These are phyloP conservation scores for Starmerella bombi DNA, from an alignment of 805 yeast species.

Conservation along the genomic window DNA sequence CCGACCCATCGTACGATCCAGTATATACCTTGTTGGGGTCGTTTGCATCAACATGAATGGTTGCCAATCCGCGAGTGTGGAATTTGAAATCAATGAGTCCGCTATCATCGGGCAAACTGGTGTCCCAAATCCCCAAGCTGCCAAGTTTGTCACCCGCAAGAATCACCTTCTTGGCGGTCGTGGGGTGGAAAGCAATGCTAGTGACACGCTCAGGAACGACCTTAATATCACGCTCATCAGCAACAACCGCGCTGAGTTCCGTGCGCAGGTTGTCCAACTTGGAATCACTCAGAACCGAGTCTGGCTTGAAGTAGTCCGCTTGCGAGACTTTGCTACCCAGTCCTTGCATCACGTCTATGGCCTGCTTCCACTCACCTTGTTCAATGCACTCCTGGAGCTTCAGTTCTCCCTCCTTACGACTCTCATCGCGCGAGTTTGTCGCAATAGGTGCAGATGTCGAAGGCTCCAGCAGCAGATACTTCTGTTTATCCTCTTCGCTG, in stretches of 20 bases:
- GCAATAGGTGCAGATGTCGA: conserved; percentile 19
- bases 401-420: conserved; percentile 38
- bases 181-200: conserved; percentile 64
- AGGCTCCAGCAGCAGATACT: conserved; percentile 1
- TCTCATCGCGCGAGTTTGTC: conserved; percentile 8
- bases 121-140: conserved; percentile 77
- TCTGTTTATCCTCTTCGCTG: conserved; percentile 23
- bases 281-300: conserved; percentile 42
- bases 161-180: conserved; percentile 44
- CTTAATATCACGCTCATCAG: conserved; percentile 60
- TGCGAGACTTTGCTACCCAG: conserved; percentile 26
- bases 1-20: conserved; percentile 78
- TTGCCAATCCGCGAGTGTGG: conserved; percentile 63
- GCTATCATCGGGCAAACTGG: conserved; percentile 32
- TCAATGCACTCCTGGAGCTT: conserved; percentile 24
- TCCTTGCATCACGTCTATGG: conserved; percentile 22
- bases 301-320: conserved; percentile 29
- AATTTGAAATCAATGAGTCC: conserved; percentile 49
- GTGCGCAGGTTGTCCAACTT: conserved; percentile 39
- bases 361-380: conserved; percentile 31
- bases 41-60: conserved; percentile 40
- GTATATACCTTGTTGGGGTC: conserved; percentile 47
- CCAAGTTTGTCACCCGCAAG: conserved; percentile 89
- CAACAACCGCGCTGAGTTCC: conserved; percentile 37
- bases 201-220: conserved; percentile 57